Evolutionary conservation across 306 rosid genomes (phyloP), one percentile per base, ranked within the genome.

Genomic region (Vachellia collinsii): DNA sequence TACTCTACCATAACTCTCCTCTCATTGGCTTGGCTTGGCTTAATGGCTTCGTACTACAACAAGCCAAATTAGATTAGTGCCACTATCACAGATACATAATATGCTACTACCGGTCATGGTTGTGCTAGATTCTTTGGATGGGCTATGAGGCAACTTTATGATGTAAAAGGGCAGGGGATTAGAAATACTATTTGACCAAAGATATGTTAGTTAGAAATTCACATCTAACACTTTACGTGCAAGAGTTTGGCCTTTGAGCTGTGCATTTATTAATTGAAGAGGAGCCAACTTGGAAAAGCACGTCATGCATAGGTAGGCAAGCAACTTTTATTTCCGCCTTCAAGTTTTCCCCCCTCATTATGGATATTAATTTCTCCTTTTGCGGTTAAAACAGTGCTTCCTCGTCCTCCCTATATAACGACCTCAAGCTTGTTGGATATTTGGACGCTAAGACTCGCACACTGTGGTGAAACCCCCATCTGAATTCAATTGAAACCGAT

Each of bases 381-480:
- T 75, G 82, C 85, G 74, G 85, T 81, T 88, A 74, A 8, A 58
- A 58, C 64, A 72, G 39, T 53, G 76, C 38, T 29, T 42, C 70
- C 75, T 25, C 74, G 63, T 70, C 90, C 94, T 67, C 88, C 94
- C 94, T 88, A 88, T 89, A 89, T 89, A 91, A 88, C 79, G 80
- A 81, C 81, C 93, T 76, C 73, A 83, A 79, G 70, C 81, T 46
- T 81, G 48, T 81, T 79, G 73, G 37, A 82, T 83, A 59, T 75
- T 80, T 62, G 72, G 76, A 62, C 83, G 65, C 70, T 48, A 16
- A 43, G 23, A 17, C 54, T 69, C 67, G 42, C 14, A 3, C 69
- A 50, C 43, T 68, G 17, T 53, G 29, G 23, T 25, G n/a, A 56
- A 74, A 54, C 53, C 73, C 58, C 13, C 56, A 6, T 25, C 43